Base-by-base conservation (phyloP, 208 protist genomes). In the Leishmania arabica region DNA sequence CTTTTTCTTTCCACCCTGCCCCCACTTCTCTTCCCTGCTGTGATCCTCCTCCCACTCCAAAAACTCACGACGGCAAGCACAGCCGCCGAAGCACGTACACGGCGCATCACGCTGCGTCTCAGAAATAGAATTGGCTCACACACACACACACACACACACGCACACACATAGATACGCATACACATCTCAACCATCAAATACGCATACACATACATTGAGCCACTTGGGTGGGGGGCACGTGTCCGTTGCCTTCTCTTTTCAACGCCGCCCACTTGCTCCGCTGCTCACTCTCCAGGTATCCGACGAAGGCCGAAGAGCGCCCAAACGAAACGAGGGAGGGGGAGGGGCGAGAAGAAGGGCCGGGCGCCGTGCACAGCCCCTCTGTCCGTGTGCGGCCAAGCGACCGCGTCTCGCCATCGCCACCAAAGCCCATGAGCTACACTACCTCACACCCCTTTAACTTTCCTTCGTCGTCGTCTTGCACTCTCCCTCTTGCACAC, bases 91-190 rank as follows among this genome's bases (percentile, higher is more conserved):
- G 31, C 69, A 53, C 69, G n/a, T 45, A 54, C 69, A 31, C 53
- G 11, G 51, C 47, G 34, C 72, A 64, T 45, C 47, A 58, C 8
- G 51, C 15, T n/a, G 51, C 51, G 34, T 27, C 72, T 37, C 24
- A 37, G n/a, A 13, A 62, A n/a, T 58, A 15, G 72, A 56, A 40
- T 34, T 34, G 1, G 37, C 51, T 9, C 51, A 73, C 17, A 15
- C 62, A 0, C 24, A 42, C 45, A 60, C 34, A 31, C 17, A 47
- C 66, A 21, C 37, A 24, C 34, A 27, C 37, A 76, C 53, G 47
- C 40, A 45, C 53, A 42, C 71, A 47, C 19, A 76, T 76, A 76
- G 72, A 60, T 15, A 45, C 49, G 31, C 49, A 60, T 60, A 75
- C 51, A 77, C 53, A 2, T 27, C 37, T 37, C 49, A 2, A 75